Evolutionary conservation across 345 rosid species (phyloP).

Genomic region (Sisymbrium altissimum): DNA sequence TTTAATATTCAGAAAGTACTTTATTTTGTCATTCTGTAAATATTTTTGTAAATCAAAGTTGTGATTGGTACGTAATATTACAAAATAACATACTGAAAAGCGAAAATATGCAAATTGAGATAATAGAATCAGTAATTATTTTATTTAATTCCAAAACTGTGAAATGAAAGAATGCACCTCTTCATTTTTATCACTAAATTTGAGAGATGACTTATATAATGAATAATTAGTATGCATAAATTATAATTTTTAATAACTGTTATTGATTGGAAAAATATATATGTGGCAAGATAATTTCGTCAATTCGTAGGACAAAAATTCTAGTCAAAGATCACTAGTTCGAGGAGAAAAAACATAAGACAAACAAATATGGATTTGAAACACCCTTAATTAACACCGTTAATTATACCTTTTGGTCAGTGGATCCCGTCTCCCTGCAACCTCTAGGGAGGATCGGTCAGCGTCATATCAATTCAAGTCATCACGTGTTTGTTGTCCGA

Average conservation of each 20-base stretch:
- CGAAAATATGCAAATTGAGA: background rate
- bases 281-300: background rate
- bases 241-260: background rate
- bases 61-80: background rate
- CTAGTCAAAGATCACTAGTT: background rate
- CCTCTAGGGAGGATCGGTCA: background rate
- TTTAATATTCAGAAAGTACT: background rate
- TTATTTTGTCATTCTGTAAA: background rate
- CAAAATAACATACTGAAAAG: background rate
- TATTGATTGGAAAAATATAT: background rate
- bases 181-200: background rate
- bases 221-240: too few relatives aligned
- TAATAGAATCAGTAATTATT: background rate
- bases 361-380: background rate
- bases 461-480: background rate
- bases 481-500: background rate
- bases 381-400: background rate
- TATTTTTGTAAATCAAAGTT: background rate
- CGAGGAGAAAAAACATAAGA: background rate
- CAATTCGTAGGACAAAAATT: background rate
- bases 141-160: background rate
- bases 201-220: background rate
- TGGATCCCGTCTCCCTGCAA: background rate
- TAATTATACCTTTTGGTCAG: background rate
- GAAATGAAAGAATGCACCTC: background rate